Evolutionary conservation across 179 eudicot genomes (phyloP), one percentile per base, ranked within the genome.

Genomic region (Sideroxylon spinosum): DNA sequence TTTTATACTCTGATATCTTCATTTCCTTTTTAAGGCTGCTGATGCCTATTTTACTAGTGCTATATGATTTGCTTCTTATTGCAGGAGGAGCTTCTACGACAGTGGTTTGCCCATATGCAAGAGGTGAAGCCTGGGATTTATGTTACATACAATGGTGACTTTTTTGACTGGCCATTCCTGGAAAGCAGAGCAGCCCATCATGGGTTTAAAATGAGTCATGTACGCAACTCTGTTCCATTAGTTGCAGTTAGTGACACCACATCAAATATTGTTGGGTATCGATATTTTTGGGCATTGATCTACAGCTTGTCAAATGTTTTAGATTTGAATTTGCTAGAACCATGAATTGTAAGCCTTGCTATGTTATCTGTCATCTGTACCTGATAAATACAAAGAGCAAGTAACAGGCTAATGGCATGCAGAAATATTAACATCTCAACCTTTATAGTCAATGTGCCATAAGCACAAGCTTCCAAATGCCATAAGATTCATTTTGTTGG

Each of bases 91-190:
- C 97, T 96, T 78, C 82, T 96, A 66, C 85, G 85, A 79, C 78
- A 69, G 69, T 96, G 99, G 99, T 94, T 96, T 86, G 74, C 90
- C 55, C 99, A 96, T 72, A 96, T 96, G 98, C 92, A 82, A 87
- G 99, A 89, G 82, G 86, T 89, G 79, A 92, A 92, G 84, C 99
- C 99, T 75, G 97, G 98, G 73, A 91, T 96, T 77, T 94, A 96
- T 85, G 99, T 96, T 29, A 92, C 99, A 32, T 96, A 96, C 84
- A 96, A 96, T 11, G 99, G 99, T 7, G 99, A 96, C 86, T 96
- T 94, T 86, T 96, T 96, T 82, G 99, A 96, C 66, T 96, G 99
- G 99, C 99, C 99, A 28, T 96, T 96, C 83, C 66, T 96, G 81
- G 99, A 96, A 86, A 88, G 79, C 79, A 91, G 99, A 91, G 98